phyloP scores from a whole-genome alignment of 2,329 filamentous ascomycete genomes.

The Grosmannia clavigera region DNA sequence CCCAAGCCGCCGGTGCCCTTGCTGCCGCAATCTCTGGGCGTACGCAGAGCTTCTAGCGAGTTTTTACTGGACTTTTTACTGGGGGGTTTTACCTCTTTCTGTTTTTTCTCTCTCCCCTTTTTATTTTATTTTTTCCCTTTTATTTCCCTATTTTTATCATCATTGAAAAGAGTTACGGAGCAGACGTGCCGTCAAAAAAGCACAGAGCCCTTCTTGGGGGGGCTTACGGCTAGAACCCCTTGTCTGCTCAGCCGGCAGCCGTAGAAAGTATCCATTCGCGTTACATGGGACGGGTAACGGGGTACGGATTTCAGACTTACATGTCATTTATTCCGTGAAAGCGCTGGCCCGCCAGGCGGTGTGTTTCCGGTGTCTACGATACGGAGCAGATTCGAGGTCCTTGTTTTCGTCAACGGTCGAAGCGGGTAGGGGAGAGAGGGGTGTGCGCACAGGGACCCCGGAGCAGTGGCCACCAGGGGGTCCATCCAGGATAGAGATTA shows the following conservation, averaged over 20 bases:
- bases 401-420: background rate
- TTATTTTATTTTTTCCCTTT: too few relatives aligned
- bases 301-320: background rate
- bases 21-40: background rate
- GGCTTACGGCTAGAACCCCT: too few relatives aligned
- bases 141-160: too few relatives aligned
- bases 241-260: background rate
- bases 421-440: background rate
- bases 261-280: background rate
- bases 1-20: background rate
- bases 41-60: background rate
- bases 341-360: background rate
- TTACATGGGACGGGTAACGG: background rate
- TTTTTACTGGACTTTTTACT: too few relatives aligned
- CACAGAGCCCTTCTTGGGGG: too few relatives aligned
- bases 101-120: too few relatives aligned
- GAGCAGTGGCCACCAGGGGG: background rate
- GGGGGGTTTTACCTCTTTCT: too few relatives aligned
- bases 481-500: background rate
- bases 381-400: background rate
- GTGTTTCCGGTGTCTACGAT: background rate
- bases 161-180: too few relatives aligned
- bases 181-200: too few relatives aligned
- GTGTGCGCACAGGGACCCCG: background rate
- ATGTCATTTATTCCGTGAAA: background rate